Evolutionary conservation across 495 filamentous ascomycete genomes (phyloP).

Genomic region (Talaromyces wortmannii): DNA sequence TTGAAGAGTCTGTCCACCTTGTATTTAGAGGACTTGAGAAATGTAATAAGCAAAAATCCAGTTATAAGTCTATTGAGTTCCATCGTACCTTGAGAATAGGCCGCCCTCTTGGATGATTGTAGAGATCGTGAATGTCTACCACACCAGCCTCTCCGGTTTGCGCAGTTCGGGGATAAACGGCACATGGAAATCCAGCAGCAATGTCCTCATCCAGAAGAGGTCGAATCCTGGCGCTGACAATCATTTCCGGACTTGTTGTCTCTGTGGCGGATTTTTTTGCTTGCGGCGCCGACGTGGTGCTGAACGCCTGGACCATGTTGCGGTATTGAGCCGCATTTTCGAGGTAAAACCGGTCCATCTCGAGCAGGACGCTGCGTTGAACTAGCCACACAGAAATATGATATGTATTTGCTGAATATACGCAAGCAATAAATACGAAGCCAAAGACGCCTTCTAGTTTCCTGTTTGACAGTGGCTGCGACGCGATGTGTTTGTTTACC

Average conservation of each 20-base stretch:
- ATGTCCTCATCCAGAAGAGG: neutral
- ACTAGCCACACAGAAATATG: too few relatives aligned
- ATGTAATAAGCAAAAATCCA: neutral
- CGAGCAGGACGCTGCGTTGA: neutral
- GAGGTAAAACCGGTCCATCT: neutral
- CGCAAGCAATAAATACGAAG: too few relatives aligned
- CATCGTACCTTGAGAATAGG: neutral
- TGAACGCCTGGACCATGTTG: neutral
- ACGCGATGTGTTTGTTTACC: too few relatives aligned
- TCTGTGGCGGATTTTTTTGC: neutral
- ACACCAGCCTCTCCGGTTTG: neutral
- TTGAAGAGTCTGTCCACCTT: slow-evolving; percentile 11
- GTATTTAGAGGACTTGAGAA: slow-evolving; percentile 8
- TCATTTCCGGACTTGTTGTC: slow-evolving; percentile 8
- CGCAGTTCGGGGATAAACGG: neutral
- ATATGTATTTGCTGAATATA: too few relatives aligned
- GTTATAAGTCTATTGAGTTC: neutral
- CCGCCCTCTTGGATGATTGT: neutral
- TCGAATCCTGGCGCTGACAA: neutral
- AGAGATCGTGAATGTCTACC: neutral
- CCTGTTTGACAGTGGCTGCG: too few relatives aligned
- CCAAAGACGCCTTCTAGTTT: too few relatives aligned
- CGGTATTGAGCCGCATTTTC: neutral
- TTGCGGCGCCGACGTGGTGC: neutral
- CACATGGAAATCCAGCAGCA: neutral